These are phyloP conservation scores for Irpex sp. DNA, from an alignment of 1,284 basidiomycete genomes.

Conservation along the genomic window DNA sequence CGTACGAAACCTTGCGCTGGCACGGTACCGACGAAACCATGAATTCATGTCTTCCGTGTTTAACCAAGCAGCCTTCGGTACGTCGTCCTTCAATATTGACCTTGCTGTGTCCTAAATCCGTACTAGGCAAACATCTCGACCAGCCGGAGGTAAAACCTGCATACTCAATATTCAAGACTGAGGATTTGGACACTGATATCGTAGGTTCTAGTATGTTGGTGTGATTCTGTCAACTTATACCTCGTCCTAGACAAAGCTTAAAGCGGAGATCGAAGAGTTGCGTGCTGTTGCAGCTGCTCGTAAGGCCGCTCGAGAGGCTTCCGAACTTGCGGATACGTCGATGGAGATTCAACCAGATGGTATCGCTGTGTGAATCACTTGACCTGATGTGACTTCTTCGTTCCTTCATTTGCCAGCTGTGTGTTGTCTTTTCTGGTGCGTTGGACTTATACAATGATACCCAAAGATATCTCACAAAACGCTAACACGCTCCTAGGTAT, in stretches of 20 bases:
- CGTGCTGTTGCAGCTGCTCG: conserved; percentile 27
- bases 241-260: conserved; percentile 39
- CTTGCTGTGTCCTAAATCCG: conserved; percentile 4
- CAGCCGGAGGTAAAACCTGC: conserved; percentile 35
- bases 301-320: conserved; percentile 14
- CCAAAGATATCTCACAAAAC: too few relatives aligned
- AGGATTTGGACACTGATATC: conserved; percentile 55
- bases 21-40: conserved; percentile 74
- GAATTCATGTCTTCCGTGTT: conserved; percentile 82
- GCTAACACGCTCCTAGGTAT: too few relatives aligned
- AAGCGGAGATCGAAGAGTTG: conserved; percentile 45
- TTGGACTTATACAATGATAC: neutral
- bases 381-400: neutral
- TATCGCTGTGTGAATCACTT: neutral
- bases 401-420: neutral
- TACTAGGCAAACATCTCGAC: conserved; percentile 43
- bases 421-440: neutral
- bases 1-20: conserved; percentile 63
- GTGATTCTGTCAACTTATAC: neutral
- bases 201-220: conserved; percentile 34
- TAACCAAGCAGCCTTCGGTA: conserved; percentile 64
- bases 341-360: conserved; percentile 16
- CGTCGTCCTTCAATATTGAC: conserved; percentile 9
- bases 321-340: conserved; percentile 21
- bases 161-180: conserved; percentile 58